These are phyloP conservation scores for Cyberlindnera euphorbiiphila DNA, from an alignment of 805 yeast species.

Conservation along the genomic window DNA sequence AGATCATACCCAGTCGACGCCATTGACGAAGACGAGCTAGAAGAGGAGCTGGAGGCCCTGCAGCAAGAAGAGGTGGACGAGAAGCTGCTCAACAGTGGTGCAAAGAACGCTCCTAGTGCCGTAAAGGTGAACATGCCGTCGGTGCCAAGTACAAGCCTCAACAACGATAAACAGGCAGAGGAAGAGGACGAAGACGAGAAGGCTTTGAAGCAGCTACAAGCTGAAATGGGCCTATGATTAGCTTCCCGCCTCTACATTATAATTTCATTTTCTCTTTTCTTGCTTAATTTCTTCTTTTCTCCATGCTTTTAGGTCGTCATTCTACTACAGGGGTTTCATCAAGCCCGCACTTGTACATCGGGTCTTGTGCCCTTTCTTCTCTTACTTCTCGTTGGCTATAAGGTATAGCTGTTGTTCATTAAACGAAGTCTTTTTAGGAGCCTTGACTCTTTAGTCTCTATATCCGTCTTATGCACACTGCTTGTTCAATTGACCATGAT, in stretches of 20 bases:
- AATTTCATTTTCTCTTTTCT: not conserved
- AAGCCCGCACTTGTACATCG: not conserved
- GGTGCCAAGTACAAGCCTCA: conserved; percentile 37
- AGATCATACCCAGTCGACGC: conserved; percentile 82
- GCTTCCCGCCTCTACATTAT: not conserved
- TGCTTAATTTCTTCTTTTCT: not conserved
- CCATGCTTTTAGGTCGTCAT: not conserved
- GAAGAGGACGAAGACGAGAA: conserved; percentile 82
- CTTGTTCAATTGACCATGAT: conserved; percentile 57
- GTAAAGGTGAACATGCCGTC: conserved; percentile 39
- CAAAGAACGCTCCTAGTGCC: conserved; percentile 12
- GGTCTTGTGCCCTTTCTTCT: not conserved
- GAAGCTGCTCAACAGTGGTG: conserved; percentile 45
- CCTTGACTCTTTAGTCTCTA: too few species aligned
- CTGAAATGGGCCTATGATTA: conserved; percentile 73
- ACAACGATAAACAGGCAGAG: conserved; percentile 42
- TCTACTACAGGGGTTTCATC: not conserved
- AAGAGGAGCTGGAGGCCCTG: conserved; percentile 85
- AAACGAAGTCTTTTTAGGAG: not conserved
- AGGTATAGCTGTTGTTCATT: not conserved
- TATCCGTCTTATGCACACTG: too few species aligned
- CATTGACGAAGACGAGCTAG: conserved; percentile 87
- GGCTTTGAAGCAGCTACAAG: conserved; percentile 76
- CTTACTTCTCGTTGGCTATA: not conserved
- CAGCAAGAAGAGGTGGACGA: conserved; percentile 77